These are phyloP conservation scores for Caryocar brasiliense DNA, from an alignment of 441 rosid species.

Conservation along the genomic window DNA sequence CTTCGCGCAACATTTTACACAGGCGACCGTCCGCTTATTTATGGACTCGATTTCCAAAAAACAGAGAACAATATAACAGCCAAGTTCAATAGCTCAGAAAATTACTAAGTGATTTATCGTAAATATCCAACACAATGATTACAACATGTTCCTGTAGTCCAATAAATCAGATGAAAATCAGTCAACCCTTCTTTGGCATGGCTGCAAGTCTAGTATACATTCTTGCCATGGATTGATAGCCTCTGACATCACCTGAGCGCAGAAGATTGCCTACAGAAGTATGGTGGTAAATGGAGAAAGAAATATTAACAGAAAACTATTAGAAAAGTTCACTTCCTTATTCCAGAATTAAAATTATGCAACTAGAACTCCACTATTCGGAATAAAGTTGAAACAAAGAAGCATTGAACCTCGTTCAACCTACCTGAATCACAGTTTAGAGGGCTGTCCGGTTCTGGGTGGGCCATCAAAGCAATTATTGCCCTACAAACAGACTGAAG, in stretches of 20 bases:
- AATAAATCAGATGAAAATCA: not conserved
- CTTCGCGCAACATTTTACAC: no score
- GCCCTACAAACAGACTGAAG: conserved; percentile 89
- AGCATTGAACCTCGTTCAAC: not conserved
- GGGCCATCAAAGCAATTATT: conserved; percentile 96
- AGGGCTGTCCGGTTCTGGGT: conserved; percentile 96
- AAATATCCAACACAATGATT: not conserved
- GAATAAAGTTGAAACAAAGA: not conserved
- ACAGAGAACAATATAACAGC: no score
- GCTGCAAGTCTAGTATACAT: conserved; percentile 97
- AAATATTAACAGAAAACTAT: no score
- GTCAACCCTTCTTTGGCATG: conserved; percentile 81
- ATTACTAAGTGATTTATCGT: not conserved
- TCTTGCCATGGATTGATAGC: conserved; percentile 88
- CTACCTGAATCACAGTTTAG: conserved; percentile 94
- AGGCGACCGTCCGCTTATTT: no score
- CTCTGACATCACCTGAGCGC: conserved; percentile 89
- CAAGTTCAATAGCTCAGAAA: not conserved
- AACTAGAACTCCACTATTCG: no score
- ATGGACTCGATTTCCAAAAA: no score
- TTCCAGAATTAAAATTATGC: no score
- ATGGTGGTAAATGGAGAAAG: not conserved
- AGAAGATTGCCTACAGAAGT: conserved; percentile 66
- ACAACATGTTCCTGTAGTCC: not conserved
- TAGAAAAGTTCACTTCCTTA: no score